A percentile compares a stretch with the other conserved stretches of the same genome.
phyloP scores from a whole-genome alignment of 345 rosid genomes.

The Lumnitzera racemosa region DNA sequence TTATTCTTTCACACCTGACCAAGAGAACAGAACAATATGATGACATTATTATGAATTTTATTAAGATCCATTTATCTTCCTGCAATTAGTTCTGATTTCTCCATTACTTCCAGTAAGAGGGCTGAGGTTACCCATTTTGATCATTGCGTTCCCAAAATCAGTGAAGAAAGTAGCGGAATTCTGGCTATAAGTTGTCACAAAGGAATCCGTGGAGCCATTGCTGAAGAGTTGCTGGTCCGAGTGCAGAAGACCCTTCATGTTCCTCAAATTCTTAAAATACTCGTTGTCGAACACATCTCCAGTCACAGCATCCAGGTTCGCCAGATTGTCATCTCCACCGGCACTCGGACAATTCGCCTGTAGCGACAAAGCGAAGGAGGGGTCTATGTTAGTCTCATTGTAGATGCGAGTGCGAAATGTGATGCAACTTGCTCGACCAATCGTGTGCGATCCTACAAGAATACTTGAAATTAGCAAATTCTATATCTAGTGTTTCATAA shows the following conservation, averaged over 20 bases:
- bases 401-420: slow-evolving; percentile 30
- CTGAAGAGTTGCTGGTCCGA: slow-evolving; percentile 61
- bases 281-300: slow-evolving; percentile 46
- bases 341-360: slow-evolving; percentile 28
- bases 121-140: neutral
- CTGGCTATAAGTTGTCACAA: slow-evolving; percentile 14
- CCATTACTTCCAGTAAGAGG: neutral
- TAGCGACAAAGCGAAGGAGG: slow-evolving; percentile 25
- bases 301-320: slow-evolving; percentile 34
- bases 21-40: no score
- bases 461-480: neutral
- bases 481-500: neutral
- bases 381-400: slow-evolving; percentile 38
- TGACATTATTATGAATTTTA: no score
- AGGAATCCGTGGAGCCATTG: slow-evolving; percentile 39
- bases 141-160: neutral
- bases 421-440: slow-evolving; percentile 56
- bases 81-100: neutral
- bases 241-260: slow-evolving; percentile 44
- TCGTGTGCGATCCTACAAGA: slow-evolving; percentile 33
- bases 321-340: slow-evolving; percentile 25
- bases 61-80: neutral
- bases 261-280: slow-evolving; percentile 44
- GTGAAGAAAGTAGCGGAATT: neutral
- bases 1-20: no score